A percentile compares a stretch with the other conserved stretches of the same genome.
phyloP scores from a whole-genome alignment of 805 yeast genomes.

The Candida maesae region DNA sequence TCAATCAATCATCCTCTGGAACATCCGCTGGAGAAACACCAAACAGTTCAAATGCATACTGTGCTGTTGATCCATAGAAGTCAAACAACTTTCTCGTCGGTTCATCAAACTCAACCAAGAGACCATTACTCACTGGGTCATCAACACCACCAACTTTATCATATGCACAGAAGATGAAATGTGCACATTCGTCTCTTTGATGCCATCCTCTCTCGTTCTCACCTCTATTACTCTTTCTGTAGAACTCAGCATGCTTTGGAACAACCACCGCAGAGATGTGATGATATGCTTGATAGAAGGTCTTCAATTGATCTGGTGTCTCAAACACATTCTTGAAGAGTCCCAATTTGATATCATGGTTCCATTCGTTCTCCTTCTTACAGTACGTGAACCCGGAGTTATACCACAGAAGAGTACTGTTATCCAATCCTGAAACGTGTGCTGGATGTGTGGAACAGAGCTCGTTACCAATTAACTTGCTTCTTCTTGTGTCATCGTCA shows the following conservation, averaged over 20 bases:
- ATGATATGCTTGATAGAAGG: conserved; percentile 35
- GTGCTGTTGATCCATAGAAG: conserved; percentile 31
- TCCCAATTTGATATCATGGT: conserved; percentile 29
- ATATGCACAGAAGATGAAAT: conserved; percentile 56
- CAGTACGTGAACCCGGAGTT: conserved; percentile 57
- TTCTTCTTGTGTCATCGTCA: conserved; percentile 15
- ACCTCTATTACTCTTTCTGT: conserved; percentile 36
- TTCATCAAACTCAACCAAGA: conserved; percentile 20
- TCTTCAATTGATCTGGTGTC: conserved; percentile 26
- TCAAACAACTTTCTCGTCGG: conserved; percentile 23
- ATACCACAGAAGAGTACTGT: conserved; percentile 50
- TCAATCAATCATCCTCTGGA: no score
- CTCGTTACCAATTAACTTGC: conserved; percentile 32
- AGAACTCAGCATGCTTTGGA: conserved; percentile 43
- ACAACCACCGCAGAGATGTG: conserved; percentile 42
- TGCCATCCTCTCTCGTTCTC: conserved; percentile 43
- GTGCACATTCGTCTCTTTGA: conserved; percentile 42
- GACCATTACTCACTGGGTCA: conserved; percentile 18
- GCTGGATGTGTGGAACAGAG: conserved; percentile 61
- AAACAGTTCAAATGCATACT: conserved; percentile 10
- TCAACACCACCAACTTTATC: conserved; percentile 43
- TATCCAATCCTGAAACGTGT: conserved; percentile 47
- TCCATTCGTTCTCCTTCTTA: conserved; percentile 30
- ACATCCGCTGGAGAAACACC: conserved; percentile 1
- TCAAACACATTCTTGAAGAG: conserved; percentile 14